Conservation (phyloP, 768 basidiomycete genomes). For the Lactifluus pinguis region DNA sequence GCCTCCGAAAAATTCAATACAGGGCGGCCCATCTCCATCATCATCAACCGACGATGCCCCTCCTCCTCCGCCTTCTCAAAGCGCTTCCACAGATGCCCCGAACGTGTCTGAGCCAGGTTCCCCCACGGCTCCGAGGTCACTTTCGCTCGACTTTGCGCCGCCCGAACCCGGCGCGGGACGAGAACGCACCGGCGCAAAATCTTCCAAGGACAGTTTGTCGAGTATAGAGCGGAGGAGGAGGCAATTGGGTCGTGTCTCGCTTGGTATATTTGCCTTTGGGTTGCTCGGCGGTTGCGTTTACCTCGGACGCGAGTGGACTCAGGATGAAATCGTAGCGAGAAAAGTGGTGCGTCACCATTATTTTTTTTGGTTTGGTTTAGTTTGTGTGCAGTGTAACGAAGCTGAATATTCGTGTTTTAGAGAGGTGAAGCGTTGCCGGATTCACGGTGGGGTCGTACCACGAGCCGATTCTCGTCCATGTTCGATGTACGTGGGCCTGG, state of each 20-base stretch:
- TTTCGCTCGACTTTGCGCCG: conserved; percentile 54
- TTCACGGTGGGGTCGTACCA: conserved; percentile 57
- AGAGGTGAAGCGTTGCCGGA: conserved; percentile 49
- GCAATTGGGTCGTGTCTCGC: conserved; percentile 43
- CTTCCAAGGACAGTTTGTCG: conserved; percentile 69
- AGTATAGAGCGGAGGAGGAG: conserved; percentile 67
- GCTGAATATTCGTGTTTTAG: conserved; percentile 28
- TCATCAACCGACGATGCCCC: neutral
- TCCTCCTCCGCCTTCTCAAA: neutral
- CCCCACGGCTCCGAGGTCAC: conserved; percentile 6
- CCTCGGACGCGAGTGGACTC: conserved; percentile 73
- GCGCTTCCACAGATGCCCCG: neutral
- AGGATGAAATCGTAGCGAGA: conserved; percentile 55
- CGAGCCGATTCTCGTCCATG: conserved; percentile 49
- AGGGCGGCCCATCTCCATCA: neutral
- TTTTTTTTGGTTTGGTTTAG: neutral
- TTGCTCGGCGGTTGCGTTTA: conserved; percentile 50
- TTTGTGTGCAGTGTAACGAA: neutral
- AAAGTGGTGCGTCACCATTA: conserved; percentile 41
- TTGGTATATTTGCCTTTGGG: conserved; percentile 47
- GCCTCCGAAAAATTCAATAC: conserved; percentile 1
- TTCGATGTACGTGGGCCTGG: conserved; percentile 47
- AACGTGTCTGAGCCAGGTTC: neutral
- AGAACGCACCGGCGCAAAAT: conserved; percentile 66
- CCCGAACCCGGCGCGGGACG: conserved; percentile 26